These are phyloP conservation scores for Monilinia laxa DNA, from an alignment of 2,329 filamentous ascomycete species.

Conservation along the genomic window DNA sequence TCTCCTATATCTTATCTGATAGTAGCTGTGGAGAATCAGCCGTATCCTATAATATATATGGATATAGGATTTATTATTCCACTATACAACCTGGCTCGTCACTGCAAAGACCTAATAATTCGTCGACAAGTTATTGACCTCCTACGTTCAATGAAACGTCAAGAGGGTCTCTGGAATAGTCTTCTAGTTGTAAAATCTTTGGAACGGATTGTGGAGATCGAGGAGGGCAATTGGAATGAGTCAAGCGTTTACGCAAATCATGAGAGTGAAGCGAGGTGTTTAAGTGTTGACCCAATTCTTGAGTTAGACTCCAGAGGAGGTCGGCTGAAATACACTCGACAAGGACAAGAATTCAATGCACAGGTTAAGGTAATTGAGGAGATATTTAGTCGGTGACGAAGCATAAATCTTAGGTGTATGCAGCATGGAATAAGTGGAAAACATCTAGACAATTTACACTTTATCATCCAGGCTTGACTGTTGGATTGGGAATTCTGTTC, in stretches of 20 bases:
- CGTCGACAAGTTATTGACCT: slow-evolving; percentile 61
- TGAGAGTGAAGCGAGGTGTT: neutral
- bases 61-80: slow-evolving; percentile 63
- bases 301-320: too few species aligned
- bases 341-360: too few species aligned
- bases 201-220: slow-evolving; percentile 30
- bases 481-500: too few species aligned
- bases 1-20: neutral
- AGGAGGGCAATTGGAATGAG: slow-evolving; percentile 24
- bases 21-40: slow-evolving; percentile 1
- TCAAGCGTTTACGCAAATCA: neutral
- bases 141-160: slow-evolving; percentile 55
- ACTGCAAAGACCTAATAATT: slow-evolving; percentile 56
- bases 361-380: too few species aligned
- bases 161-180: slow-evolving; percentile 66
- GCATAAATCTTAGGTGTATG: too few species aligned
- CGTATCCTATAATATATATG: slow-evolving; percentile 55
- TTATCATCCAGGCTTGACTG: too few species aligned
- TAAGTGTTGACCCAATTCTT: too few species aligned
- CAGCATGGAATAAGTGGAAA: too few species aligned
- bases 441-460: too few species aligned
- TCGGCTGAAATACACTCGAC: too few species aligned
- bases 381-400: too few species aligned
- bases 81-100: slow-evolving; percentile 62
- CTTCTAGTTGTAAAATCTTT: slow-evolving; percentile 28